Evolutionary conservation across 179 eudicot species (phyloP).

Genomic region (Kewa caespitosa): DNA sequence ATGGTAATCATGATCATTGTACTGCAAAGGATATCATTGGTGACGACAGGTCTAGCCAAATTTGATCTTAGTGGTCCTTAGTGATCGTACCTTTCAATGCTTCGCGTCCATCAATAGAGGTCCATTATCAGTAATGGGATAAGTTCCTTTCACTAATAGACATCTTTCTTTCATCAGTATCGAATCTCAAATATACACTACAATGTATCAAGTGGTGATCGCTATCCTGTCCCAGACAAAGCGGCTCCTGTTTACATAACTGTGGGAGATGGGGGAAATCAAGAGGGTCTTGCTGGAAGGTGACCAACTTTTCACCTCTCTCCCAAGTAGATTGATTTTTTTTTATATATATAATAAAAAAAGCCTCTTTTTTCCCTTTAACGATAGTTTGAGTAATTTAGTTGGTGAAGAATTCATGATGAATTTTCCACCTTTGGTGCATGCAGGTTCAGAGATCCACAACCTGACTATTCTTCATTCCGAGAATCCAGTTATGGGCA

Average conservation of each 20-base stretch:
- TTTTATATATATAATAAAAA: no score
- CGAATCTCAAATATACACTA: constrained; percentile 76
- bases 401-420: neutral
- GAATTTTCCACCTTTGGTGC: neutral
- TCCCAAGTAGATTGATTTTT: neutral
- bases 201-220: constrained; percentile 52
- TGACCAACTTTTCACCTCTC: constrained; percentile 21
- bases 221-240: constrained; percentile 66
- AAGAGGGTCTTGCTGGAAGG: constrained; percentile 89
- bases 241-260: constrained; percentile 85
- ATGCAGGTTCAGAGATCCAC: constrained; percentile 86
- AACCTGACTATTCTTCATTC: constrained; percentile 91
- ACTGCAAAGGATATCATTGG: neutral
- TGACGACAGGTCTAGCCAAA: no score
- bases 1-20: neutral
- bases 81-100: no score
- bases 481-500: constrained; percentile 96
- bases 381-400: no score
- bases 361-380: no score
- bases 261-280: constrained; percentile 96
- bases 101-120: no score
- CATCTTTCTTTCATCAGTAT: constrained; percentile 44
- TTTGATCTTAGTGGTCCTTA: no score
- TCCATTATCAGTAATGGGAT: neutral
- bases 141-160: neutral